A percentile compares a stretch with the other conserved stretches of the same genome.
These are phyloP conservation scores for Vigna nakashimae DNA, from an alignment of 306 rosid species.

Conservation along the genomic window DNA sequence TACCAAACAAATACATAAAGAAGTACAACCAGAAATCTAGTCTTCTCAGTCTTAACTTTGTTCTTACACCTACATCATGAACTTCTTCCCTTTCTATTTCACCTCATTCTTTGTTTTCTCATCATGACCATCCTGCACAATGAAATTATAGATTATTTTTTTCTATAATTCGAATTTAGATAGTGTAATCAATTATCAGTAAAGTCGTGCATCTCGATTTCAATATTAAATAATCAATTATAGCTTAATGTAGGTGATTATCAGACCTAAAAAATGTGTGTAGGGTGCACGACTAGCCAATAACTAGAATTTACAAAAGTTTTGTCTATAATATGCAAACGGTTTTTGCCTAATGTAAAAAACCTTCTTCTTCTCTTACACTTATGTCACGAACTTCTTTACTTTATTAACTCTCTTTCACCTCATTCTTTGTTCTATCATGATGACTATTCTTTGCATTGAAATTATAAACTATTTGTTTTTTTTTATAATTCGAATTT, in stretches of 20 bases:
- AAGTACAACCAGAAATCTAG: constrained; percentile 81
- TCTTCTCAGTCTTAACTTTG: constrained; percentile 62
- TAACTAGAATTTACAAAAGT: too few relatives aligned
- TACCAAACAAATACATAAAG: constrained; percentile 65
- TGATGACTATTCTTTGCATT: constrained; percentile 49
- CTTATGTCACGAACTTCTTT: constrained; percentile 14
- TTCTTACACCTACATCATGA: constrained; percentile 33
- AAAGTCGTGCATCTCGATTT: too few relatives aligned
- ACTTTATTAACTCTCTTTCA: constrained; percentile 29
- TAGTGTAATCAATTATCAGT: too few relatives aligned
- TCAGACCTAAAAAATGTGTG: too few relatives aligned
- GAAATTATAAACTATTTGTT: constrained; percentile 46
- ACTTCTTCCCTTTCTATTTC: constrained; percentile 22
- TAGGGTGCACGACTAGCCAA: too few relatives aligned
- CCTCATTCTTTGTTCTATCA: constrained; percentile 13
- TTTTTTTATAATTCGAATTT: constrained; percentile 38
- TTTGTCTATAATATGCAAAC: too few relatives aligned
- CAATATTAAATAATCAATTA: too few relatives aligned
- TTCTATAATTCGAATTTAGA: too few relatives aligned
- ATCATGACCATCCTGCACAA: constrained; percentile 47
- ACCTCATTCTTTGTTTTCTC: constrained; percentile 11
- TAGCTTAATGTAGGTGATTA: too few relatives aligned
- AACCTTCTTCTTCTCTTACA: neutral
- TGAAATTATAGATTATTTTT: constrained; percentile 48
- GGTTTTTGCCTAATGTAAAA: too few relatives aligned